Evolutionary conservation across 495 filamentous ascomycete species (phyloP).

Genomic region (Aspergillus nanangensis): DNA sequence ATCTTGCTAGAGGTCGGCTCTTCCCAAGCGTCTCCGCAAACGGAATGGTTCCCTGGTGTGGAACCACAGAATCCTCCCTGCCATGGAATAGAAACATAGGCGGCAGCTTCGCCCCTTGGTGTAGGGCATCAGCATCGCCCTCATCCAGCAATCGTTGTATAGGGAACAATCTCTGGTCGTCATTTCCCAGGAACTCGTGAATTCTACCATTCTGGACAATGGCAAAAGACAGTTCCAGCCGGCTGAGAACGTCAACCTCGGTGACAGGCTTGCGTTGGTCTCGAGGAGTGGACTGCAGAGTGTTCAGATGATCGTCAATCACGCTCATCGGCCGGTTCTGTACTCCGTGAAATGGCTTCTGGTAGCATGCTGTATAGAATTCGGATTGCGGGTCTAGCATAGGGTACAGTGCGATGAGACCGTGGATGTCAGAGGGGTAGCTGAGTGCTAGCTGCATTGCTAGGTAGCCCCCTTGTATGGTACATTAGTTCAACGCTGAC

Average conservation of each 20-base stretch:
- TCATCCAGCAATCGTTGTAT: constrained; percentile 9
- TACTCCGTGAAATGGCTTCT: constrained; percentile 13
- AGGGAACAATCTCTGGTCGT: constrained; percentile 10
- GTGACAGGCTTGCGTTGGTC: neutral
- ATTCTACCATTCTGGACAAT: constrained; percentile 17
- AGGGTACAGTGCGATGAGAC: constrained; percentile 9
- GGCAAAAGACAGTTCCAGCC: constrained; percentile 8
- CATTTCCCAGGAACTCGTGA: constrained; percentile 11
- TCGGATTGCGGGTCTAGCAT: constrained; percentile 14
- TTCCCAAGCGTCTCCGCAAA: constrained; percentile 8
- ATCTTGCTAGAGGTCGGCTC: constrained; percentile 1
- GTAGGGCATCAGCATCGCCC: neutral
- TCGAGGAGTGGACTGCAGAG: constrained; percentile 1
- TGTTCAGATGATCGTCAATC: constrained; percentile 10
- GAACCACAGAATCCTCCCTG: constrained; percentile 16
- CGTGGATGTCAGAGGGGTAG: constrained; percentile 9
- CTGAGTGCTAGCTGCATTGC: constrained; percentile 11
- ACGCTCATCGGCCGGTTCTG: constrained; percentile 7
- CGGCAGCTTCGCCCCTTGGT: constrained; percentile 3
- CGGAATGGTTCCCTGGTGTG: constrained; percentile 1
- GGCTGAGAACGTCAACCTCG: constrained; percentile 1
- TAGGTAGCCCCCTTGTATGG: constrained; percentile 14
- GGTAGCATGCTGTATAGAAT: constrained; percentile 10
- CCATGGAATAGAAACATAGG: constrained; percentile 18
- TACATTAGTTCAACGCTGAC: no score